Conservation (phyloP, 1,284 basidiomycete genomes). For the Caloboletus inedulis region DNA sequence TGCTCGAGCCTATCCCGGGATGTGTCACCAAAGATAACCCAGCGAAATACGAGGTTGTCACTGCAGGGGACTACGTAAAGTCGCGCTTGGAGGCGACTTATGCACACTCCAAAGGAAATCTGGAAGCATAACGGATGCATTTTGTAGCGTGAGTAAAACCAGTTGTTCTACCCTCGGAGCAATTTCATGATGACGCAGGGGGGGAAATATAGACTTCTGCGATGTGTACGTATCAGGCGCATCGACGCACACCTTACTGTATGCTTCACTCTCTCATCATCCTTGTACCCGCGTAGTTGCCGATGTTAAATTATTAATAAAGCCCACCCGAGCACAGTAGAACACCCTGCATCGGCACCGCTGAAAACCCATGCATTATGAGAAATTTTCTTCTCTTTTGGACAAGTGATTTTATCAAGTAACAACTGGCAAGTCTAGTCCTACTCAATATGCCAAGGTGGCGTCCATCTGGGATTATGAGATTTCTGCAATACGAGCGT, state of each 20-base stretch:
- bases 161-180: too few relatives aligned
- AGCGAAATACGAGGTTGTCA: slow-evolving; percentile 59
- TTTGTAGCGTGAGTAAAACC: background rate
- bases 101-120: slow-evolving; percentile 25
- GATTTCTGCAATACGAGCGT: too few relatives aligned
- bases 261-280: background rate
- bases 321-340: background rate
- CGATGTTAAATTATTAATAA: background rate
- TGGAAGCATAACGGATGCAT: background rate
- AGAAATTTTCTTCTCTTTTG: too few relatives aligned
- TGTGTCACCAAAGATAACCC: slow-evolving; percentile 65
- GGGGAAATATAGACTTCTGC: background rate
- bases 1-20: slow-evolving; percentile 57
- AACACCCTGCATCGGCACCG: background rate
- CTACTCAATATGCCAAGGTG: too few relatives aligned
- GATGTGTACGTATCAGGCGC: slow-evolving; percentile 12
- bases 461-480: too few relatives aligned
- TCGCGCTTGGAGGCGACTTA: slow-evolving; percentile 56
- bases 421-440: too few relatives aligned
- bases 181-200: background rate
- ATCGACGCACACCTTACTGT: background rate
- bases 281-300: background rate
- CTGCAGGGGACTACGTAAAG: slow-evolving; percentile 67
- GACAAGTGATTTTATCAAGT: too few relatives aligned
- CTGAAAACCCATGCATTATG: background rate